Conservation (phyloP, 2,329 filamentous ascomycete species). For the Talaromyces sp. region DNA sequence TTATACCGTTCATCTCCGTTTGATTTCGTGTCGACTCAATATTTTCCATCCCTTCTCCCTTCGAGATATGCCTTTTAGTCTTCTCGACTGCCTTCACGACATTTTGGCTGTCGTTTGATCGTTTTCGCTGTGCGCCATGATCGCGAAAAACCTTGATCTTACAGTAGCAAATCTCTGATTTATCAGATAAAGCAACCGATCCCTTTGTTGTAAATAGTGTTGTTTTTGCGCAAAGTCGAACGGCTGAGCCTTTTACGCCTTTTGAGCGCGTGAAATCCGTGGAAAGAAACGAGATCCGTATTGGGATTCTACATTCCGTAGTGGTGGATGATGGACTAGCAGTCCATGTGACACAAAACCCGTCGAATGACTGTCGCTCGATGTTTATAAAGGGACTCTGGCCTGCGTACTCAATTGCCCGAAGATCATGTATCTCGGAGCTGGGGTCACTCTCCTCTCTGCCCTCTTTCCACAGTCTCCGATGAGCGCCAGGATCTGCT, state of each 20-base stretch:
- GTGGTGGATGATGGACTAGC: no score
- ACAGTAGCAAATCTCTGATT: not conserved
- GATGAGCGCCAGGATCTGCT: conserved; percentile 74
- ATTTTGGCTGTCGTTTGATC: not conserved
- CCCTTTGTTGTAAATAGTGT: no score
- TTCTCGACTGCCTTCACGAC: not conserved
- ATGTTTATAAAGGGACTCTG: conserved; percentile 62
- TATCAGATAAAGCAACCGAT: no score
- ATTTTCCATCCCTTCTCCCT: conserved; percentile 85
- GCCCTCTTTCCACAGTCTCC: conserved; percentile 91
- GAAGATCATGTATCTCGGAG: conserved; percentile 79
- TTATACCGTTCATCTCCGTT: no score
- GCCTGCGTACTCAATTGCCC: conserved; percentile 86
- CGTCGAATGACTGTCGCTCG: conserved; percentile 79
- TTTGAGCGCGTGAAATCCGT: no score
- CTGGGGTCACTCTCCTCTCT: conserved; percentile 86
- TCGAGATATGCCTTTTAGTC: no score
- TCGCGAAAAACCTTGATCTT: not conserved
- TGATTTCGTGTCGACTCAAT: conserved; percentile 94
- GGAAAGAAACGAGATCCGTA: no score
- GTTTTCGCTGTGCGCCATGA: not conserved
- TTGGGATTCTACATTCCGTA: no score
- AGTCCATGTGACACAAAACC: conserved; percentile 85
- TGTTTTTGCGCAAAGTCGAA: no score
- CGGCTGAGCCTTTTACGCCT: no score